phyloP scores from a whole-genome alignment of 768 basidiomycete species.

The Macrolepiota dolichaula region DNA sequence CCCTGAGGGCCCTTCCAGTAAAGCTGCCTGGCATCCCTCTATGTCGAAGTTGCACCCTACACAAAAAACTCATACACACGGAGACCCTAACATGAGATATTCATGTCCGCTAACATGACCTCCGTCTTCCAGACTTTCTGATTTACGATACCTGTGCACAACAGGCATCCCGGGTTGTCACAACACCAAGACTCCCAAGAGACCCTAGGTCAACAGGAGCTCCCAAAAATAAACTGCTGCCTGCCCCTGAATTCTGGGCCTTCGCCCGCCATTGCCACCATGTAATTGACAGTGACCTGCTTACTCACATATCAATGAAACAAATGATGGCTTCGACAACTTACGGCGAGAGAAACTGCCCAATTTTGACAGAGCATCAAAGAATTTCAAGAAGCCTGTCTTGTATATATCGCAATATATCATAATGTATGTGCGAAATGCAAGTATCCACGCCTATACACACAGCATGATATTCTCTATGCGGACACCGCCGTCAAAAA shows the following conservation, averaged over 20 bases:
- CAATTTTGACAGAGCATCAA: too few species aligned
- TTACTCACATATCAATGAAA: background rate
- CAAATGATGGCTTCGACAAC: too few species aligned
- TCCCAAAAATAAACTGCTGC: background rate
- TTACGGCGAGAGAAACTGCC: too few species aligned
- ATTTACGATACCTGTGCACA: background rate
- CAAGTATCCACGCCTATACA: background rate
- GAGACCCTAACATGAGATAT: background rate
- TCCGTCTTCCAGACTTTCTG: background rate
- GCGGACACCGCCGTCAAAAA: background rate
- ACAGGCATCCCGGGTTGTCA: background rate
- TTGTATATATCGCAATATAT: too few species aligned
- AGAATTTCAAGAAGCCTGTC: too few species aligned
- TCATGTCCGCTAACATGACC: background rate
- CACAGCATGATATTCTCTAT: background rate
- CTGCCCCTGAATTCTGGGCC: background rate
- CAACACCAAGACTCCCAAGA: background rate
- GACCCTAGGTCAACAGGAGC: background rate
- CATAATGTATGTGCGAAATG: background rate
- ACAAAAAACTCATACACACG: too few species aligned
- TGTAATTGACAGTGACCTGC: background rate
- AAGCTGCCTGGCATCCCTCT: background rate
- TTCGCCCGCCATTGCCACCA: background rate
- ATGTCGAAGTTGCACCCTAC: background rate
- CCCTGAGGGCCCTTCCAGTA: background rate